Evolutionary conservation across 495 filamentous ascomycete genomes (phyloP), one percentile per base, ranked within the genome.

Genomic region (Xylaria flabelliformis): DNA sequence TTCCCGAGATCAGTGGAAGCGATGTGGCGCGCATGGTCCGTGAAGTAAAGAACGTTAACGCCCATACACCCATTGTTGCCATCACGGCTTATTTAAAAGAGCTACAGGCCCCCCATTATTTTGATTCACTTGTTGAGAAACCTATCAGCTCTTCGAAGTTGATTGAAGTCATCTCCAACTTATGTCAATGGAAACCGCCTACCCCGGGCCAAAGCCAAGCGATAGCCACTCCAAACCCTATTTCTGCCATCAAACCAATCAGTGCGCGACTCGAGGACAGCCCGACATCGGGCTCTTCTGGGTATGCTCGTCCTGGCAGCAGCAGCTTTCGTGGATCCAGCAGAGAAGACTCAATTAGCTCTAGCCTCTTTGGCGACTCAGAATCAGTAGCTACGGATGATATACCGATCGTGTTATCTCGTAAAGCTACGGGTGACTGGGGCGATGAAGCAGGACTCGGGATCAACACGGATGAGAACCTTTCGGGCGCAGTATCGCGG

Each of bases 51-150:
- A 97, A 97, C 80, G 88, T 92, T 26, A 99, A 99, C 77, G 89
- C 91, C n/a, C 89, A 93, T 75, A 99, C 96, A 0, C 96, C 96
- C 2, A 96, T 99, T 74, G 93, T 99, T 58, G 94, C 94, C 59
- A 93, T 98, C n/a, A 99, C 96, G 17, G 94, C 96, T 51, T 99
- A 99, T 81, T 84, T 99, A 17, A 98, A 98, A 75, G 96, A 99
- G 76, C 87, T 99, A 24, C 94, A 93, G 46, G 93, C 94, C 69
- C 93, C 93, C 12, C 94, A 98, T 83, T 91, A 98, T 80, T 98
- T 99, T 75, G 94, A 97, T 76, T 91, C 91, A 12, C 86, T 98
- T 62, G 93, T 99, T 61, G 94, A 98, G 80, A 99, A 99, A 80
- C 96, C 96, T 12, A 94, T 97, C 21, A 98, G 95, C 9, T 86